Conservation (phyloP, 352 stramenopile genomes). For the Peronospora belbahrii region DNA sequence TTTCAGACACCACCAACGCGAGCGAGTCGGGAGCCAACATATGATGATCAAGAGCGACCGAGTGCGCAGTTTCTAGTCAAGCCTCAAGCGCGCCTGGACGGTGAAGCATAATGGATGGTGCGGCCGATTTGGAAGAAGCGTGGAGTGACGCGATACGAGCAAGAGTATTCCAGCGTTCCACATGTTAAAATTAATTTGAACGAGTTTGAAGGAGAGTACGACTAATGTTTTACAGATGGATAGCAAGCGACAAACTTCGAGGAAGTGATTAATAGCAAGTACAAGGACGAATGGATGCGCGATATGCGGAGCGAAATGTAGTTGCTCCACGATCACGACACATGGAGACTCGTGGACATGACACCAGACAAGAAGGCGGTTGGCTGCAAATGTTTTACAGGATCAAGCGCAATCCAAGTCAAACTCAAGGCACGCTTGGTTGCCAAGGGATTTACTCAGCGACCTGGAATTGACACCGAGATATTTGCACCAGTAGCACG, state of each 20-base stretch:
- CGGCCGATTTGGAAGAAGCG: not conserved
- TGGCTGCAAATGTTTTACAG: not conserved
- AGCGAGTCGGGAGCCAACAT: not conserved
- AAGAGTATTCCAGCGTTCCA: not conserved
- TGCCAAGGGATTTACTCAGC: not conserved
- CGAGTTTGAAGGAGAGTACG: not conserved
- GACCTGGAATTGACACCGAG: not conserved
- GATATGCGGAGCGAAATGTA: not conserved
- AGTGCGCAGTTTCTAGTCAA: not conserved
- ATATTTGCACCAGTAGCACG: too few relatives aligned
- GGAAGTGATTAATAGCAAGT: not conserved
- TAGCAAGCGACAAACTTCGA: not conserved
- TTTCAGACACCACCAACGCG: not conserved
- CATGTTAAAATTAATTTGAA: not conserved
- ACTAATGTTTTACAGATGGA: not conserved
- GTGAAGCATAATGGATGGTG: not conserved
- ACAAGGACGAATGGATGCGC: not conserved
- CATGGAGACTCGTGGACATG: not conserved
- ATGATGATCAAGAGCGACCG: not conserved
- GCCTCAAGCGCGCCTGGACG: not conserved
- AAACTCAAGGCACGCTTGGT: not conserved
- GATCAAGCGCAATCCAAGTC: not conserved
- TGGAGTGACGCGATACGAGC: not conserved
- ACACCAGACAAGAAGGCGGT: not conserved
- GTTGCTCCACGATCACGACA: not conserved